Percentiles rank a stretch among this genome's conserved stretches.
Conservation (phyloP, 2,329 filamentous ascomycete genomes). For the Verticillium dahliae region DNA sequence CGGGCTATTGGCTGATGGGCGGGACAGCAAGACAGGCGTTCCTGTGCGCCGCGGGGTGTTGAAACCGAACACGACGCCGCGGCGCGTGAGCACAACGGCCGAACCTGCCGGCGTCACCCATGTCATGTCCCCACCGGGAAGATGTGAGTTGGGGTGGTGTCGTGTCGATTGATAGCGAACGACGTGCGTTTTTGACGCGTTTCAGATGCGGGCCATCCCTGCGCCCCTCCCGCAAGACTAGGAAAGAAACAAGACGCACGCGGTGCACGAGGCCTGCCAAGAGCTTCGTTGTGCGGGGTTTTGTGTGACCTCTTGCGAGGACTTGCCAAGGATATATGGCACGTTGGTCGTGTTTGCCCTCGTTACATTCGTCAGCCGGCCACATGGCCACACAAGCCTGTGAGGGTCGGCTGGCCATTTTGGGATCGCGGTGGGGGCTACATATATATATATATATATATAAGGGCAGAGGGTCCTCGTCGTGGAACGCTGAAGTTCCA, state of each 20-base stretch:
- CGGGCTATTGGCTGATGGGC: constrained; percentile 46
- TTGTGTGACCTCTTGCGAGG: background rate
- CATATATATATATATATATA: too few relatives aligned
- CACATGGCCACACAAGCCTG: background rate
- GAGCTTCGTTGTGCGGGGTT: background rate
- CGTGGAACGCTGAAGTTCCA: background rate
- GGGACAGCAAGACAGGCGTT: background rate
- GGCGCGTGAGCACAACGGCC: background rate
- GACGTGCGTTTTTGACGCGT: background rate
- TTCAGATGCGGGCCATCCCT: constrained; percentile 1
- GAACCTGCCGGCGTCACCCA: background rate
- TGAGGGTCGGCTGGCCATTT: background rate
- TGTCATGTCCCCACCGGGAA: background rate
- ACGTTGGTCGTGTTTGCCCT: background rate
- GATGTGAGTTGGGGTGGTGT: too few relatives aligned
- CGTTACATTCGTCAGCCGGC: background rate
- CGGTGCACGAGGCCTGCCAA: background rate
- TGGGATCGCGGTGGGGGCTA: background rate
- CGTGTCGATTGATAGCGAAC: background rate
- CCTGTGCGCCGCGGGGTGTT: background rate
- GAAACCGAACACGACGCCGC: background rate
- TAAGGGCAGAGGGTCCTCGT: background rate
- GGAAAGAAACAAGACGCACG: background rate
- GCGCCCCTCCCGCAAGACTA: constrained; percentile 8
- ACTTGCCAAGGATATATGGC: background rate